A percentile compares a stretch with the other conserved stretches of the same genome.
phyloP scores from a whole-genome alignment of 2,329 filamentous ascomycete genomes.

The Aspergillus alliaceus region DNA sequence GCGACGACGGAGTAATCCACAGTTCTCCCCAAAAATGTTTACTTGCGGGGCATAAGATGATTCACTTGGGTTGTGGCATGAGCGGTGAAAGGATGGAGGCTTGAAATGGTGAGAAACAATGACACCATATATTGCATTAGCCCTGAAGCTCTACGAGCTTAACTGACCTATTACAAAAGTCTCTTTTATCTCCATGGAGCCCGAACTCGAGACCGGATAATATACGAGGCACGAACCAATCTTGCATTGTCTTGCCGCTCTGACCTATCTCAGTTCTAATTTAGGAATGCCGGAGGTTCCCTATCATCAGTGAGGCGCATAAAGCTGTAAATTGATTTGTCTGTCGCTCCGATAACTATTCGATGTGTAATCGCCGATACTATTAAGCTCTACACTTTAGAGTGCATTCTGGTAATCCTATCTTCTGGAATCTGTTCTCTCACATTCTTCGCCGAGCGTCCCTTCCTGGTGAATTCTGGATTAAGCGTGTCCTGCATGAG shows the following conservation, averaged over 20 bases:
- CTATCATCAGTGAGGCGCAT: not conserved
- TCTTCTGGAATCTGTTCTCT: constrained; percentile 1
- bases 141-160: not conserved
- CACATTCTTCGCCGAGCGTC: not conserved
- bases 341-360: not conserved
- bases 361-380: constrained; percentile 6
- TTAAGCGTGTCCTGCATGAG: not conserved
- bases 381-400: constrained; percentile 4
- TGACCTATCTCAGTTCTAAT: not conserved
- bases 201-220: no score
- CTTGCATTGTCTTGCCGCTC: not conserved
- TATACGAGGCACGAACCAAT: not conserved
- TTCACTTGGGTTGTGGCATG: no score
- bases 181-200: not conserved
- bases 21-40: no score
- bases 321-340: not conserved
- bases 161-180: not conserved
- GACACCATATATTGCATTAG: constrained; percentile 2
- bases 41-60: no score
- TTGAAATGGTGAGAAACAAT: not conserved
- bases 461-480: not conserved
- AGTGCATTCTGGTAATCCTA: not conserved
- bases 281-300: not conserved
- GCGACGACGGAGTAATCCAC: no score
- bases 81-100: constrained; percentile 6